A percentile compares a stretch with the other conserved stretches of the same genome.
These are phyloP conservation scores for Punica granatum DNA, from an alignment of 345 rosid genomes.

Conservation along the genomic window DNA sequence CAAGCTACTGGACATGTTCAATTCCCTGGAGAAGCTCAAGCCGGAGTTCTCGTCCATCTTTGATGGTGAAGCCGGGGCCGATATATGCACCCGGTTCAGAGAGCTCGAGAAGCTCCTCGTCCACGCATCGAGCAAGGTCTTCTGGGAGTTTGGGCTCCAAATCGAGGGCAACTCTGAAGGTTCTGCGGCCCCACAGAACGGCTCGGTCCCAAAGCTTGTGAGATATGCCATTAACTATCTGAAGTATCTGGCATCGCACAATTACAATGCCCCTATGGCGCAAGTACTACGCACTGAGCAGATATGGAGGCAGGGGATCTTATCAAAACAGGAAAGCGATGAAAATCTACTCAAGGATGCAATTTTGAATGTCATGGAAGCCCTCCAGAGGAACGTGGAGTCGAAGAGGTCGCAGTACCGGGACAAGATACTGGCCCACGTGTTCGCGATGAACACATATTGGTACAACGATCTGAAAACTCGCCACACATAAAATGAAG, in stretches of 20 bases:
- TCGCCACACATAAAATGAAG: no score
- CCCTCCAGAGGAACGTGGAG: slow-evolving; percentile 49
- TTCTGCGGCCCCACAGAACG: slow-evolving; percentile 42
- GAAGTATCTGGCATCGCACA: slow-evolving; percentile 38
- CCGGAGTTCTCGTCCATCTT: slow-evolving; percentile 34
- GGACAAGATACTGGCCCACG: slow-evolving; percentile 33
- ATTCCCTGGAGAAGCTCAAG: slow-evolving; percentile 43
- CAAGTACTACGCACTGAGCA: slow-evolving; percentile 51
- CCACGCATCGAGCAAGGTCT: slow-evolving; percentile 49
- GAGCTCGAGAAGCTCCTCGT: slow-evolving; percentile 53
- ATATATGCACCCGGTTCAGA: slow-evolving; percentile 42
- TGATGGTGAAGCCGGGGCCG: slow-evolving; percentile 57
- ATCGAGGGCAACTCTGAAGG: slow-evolving; percentile 58
- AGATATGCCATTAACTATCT: slow-evolving; percentile 60
- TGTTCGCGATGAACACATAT: slow-evolving; percentile 52
- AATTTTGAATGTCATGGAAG: slow-evolving; percentile 45
- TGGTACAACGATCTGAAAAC: slow-evolving; percentile 24
- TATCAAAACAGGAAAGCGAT: slow-evolving; percentile 41
- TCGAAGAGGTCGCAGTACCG: slow-evolving; percentile 36
- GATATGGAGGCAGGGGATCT: slow-evolving; percentile 43
- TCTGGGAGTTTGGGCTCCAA: slow-evolving; percentile 59
- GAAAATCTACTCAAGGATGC: slow-evolving; percentile 42
- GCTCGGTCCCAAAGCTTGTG: slow-evolving; percentile 51
- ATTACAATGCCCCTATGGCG: slow-evolving; percentile 41
- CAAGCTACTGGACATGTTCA: slow-evolving; percentile 62